These are phyloP conservation scores for Cyclotella choctawhatcheeana DNA, from an alignment of 108 stramenopile species.

Conservation along the genomic window DNA sequence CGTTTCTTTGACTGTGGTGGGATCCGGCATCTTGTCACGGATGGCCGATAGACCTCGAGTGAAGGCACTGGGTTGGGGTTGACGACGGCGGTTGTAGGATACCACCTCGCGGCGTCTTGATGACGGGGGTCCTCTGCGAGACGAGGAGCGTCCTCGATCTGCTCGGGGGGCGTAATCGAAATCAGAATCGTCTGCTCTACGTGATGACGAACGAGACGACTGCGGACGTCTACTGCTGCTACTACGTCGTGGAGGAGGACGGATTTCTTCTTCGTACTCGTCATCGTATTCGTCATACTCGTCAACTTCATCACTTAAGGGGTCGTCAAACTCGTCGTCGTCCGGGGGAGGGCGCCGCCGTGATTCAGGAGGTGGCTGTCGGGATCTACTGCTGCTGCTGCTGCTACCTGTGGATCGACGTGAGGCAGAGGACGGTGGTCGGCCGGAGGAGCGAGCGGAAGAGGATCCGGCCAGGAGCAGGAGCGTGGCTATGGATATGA, in stretches of 20 bases:
- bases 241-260: slow-evolving; percentile 36
- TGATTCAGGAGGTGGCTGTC: not conserved
- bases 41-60: slow-evolving; percentile 71
- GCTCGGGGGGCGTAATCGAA: slow-evolving; percentile 5
- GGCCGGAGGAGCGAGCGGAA: slow-evolving; percentile 5
- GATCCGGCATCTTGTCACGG: slow-evolving; percentile 78
- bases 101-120: slow-evolving; percentile 32
- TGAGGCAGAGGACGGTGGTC: slow-evolving; percentile 6
- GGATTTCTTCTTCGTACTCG: slow-evolving; percentile 22
- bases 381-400: not conserved
- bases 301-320: slow-evolving; percentile 59
- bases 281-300: slow-evolving; percentile 58
- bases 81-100: slow-evolving; percentile 38
- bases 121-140: slow-evolving; percentile 4
- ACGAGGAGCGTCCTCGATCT: slow-evolving; percentile 3
- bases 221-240: slow-evolving; percentile 20
- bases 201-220: too few species aligned
- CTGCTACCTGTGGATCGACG: not conserved
- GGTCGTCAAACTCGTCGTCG: slow-evolving; percentile 48
- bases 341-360: slow-evolving; percentile 17
- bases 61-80: slow-evolving; percentile 65
- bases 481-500: slow-evolving; percentile 18
- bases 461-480: not conserved
- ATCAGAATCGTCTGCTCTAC: too few species aligned
- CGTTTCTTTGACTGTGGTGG: slow-evolving; percentile 61